Base-by-base conservation (phyloP, 257 asterid genomes). In the Coffea eugenioides region DNA sequence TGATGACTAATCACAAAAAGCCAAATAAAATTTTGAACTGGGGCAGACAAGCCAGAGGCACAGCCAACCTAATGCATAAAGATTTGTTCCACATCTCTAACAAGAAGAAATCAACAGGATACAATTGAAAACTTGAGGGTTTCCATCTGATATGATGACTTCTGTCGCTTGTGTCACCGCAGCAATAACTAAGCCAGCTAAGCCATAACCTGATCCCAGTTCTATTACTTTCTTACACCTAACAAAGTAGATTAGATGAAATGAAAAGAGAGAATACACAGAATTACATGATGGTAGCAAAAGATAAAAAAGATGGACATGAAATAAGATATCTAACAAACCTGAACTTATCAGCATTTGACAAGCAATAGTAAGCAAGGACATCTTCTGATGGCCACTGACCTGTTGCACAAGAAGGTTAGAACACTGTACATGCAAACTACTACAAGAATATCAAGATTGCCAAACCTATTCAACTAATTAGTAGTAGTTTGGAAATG, bases 301-400 rank as follows among this genome's bases (percentile, higher is more conserved):
- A 48, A 14, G 49, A 36, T 70, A 31, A 11, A 14, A 18, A 41
- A 62, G 64, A 68, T 23, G n/a, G 46, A 59, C 8, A 41, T 25
- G 18, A 61, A 48, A 57, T 36, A 54, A 54, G 45, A 48, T 23
- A 46, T 72, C 64, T 56, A 61, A 76, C 12, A 79, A 76, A 93
- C 99, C 97, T 90, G 90, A 95, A 95, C 79, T 52, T 72, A 74
- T 83, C 87, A 62, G 84, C 87, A 85, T 80, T 91, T 77, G 86
- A 85, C 86, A 89, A 77, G 90, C 92, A 91, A 87, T 91, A 93
- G 76, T 89, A 91, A 77, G 97, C 97, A 71, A 94, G 96, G 70
- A 93, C 93, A 69, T 94, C 97, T 87, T 94, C 98, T 18, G 97
- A 89, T n/a, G 98, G 98, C 97, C 97, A 93, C 82, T 88, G 97